Base-by-base conservation (phyloP, 768 basidiomycete species). In the Lactifluus echinatus region DNA sequence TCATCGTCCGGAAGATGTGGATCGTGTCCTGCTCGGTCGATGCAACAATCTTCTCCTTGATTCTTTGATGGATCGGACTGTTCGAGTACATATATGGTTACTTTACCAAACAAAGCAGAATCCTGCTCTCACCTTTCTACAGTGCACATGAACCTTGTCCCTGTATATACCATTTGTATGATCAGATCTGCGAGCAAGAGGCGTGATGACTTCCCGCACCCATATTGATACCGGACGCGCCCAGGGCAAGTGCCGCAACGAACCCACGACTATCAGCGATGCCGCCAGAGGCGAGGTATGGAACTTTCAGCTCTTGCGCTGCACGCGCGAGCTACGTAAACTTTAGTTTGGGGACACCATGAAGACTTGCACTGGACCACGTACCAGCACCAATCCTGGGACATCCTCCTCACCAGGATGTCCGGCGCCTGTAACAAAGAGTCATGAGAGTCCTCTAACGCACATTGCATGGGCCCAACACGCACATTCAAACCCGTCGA, bases 381-480 rank as follows among this genome's bases (percentile, higher is more conserved):
- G 23, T 62, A 91, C 91, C 72, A 96, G 71, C 3, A 96, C 87
- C 23, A 95, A 66, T 4, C 87, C 89, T 3, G 89, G 89, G 23
- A 96, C 87, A 66, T 96, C 94, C 42, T 95, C 89, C 67, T 96
- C 94, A 60, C 94, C 94, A 17, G 92, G 92, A 70, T 93, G 91
- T 24, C 93, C 93, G 29, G 92, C 93, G 66, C 90, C 89, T 92
- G 65, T n/a, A 12, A 1, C 62, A 36, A 8, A 43, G 40, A 56
- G 59, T 64, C 60, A 59, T 49, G 42, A 51, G 53, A n/a, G 53
- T 46, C 24, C n/a, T 15, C 23, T 48, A 37, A 12, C 19, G 4
- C 48, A 11, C 24, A 26, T 50, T 39, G 28, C 28, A 52, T 36
- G 36, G 24, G 31, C 26, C 53, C 54, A 7, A 8, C n/a, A 56